Percentiles rank a stretch among this genome's conserved stretches.
Conservation (phyloP, 1,284 basidiomycete genomes). For the Hemileia vastatrix region DNA sequence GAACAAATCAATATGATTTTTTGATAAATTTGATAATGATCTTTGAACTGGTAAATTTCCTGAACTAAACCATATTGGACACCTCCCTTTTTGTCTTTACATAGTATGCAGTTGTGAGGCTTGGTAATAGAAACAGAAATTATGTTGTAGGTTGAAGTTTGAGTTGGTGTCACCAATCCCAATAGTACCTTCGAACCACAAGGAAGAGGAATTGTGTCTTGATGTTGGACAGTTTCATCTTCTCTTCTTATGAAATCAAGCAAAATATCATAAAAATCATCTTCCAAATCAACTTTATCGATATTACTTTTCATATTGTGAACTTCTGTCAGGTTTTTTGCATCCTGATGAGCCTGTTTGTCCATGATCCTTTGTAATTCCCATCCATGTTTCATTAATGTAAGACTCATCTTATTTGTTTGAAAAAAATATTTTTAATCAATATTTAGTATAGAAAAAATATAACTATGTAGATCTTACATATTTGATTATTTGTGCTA, state of each 20-base stretch:
- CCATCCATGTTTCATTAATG: not conserved
- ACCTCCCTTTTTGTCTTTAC: not conserved
- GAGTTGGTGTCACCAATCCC: not conserved
- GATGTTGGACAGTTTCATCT: not conserved
- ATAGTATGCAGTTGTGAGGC: constrained; percentile 11
- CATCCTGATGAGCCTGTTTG: not conserved
- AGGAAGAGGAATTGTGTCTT: not conserved
- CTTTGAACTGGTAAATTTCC: constrained; percentile 1
- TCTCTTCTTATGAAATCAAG: not conserved
- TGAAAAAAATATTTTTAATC: too few species aligned
- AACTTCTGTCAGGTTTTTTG: not conserved
- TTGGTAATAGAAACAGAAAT: not conserved
- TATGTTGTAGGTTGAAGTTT: not conserved
- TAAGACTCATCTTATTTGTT: not conserved
- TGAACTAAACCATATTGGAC: not conserved
- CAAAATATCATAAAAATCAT: not conserved
- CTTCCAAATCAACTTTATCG: not conserved
- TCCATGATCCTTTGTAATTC: not conserved
- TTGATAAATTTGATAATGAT: too few species aligned
- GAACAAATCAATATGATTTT: too few species aligned
- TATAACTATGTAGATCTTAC: not conserved
- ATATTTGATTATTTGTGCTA: constrained; percentile 6
- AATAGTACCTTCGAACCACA: not conserved
- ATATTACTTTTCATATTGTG: not conserved
- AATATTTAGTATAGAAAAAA: too few species aligned